Evolutionary conservation across 2,329 filamentous ascomycete species (phyloP).

Genomic region (Alternaria viburni): DNA sequence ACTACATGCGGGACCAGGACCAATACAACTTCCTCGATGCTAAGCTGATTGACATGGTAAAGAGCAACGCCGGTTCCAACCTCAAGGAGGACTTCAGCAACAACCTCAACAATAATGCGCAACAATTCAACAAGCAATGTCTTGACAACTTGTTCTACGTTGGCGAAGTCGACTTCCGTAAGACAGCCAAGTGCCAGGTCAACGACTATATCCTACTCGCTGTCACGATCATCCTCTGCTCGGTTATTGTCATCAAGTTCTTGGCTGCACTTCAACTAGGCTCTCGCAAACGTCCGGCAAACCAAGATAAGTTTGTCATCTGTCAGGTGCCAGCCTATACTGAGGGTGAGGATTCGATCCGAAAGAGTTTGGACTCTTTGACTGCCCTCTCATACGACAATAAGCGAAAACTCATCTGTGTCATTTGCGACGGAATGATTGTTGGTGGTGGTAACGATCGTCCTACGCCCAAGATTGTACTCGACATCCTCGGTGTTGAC

Average conservation of each 20-base stretch:
- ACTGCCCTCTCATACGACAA: conserved; percentile 97
- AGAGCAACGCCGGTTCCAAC: conserved; percentile 78
- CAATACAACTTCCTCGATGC: conserved; percentile 75
- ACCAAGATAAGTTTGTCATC: conserved; percentile 98
- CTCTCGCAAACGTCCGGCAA: conserved; percentile 83
- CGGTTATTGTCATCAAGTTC: conserved; percentile 87
- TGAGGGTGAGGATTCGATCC: conserved; percentile 92
- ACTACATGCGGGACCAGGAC: conserved; percentile 61
- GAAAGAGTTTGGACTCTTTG: conserved; percentile 91
- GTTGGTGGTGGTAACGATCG: conserved; percentile 95
- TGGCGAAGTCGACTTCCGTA: conserved; percentile 84
- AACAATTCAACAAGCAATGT: conserved; percentile 77
- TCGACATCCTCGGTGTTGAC: conserved; percentile 96
- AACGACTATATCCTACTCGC: conserved; percentile 90
- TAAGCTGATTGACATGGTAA: conserved; percentile 70
- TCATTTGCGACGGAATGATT: conserved; percentile 97
- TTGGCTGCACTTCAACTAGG: conserved; percentile 91
- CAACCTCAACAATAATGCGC: conserved; percentile 59
- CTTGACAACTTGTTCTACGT: conserved; percentile 83
- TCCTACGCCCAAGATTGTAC: conserved; percentile 94
- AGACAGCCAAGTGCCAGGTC: conserved; percentile 75
- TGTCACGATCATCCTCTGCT: conserved; percentile 83
- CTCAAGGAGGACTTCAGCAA: conserved; percentile 71
- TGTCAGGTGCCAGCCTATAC: conserved; percentile 98
- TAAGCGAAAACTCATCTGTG: conserved; percentile 94